Conservation (phyloP, 331 rosid species). For the Dryas integrifolia region DNA sequence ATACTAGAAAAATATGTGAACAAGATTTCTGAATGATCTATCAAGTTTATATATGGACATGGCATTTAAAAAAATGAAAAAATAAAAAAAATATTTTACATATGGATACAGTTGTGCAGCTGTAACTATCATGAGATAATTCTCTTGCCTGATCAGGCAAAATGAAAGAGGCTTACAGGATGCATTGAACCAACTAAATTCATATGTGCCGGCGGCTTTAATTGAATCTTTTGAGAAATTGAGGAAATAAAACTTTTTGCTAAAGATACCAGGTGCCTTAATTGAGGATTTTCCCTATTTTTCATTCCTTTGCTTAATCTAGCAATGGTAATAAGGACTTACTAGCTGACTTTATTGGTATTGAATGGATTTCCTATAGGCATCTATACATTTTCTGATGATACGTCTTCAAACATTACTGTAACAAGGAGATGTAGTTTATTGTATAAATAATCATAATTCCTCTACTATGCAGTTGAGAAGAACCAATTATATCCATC, state of each 20-base stretch:
- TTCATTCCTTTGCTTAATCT: neutral
- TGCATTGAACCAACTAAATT: neutral
- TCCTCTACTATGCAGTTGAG: constrained; percentile 46
- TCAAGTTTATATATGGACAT: neutral
- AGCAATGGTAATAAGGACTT: neutral
- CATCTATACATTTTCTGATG: neutral
- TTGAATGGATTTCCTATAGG: neutral
- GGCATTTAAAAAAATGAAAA: neutral
- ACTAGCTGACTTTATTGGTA: neutral
- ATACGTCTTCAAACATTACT: neutral
- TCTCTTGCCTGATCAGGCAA: constrained; percentile 6
- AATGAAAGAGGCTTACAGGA: neutral
- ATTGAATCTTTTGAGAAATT: neutral
- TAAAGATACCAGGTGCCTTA: neutral
- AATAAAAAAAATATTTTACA: neutral
- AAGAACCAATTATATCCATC: constrained; percentile 49
- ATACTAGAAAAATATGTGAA: neutral
- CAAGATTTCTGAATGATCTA: neutral
- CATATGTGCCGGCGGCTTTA: neutral
- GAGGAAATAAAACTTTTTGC: neutral
- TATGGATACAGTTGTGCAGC: neutral
- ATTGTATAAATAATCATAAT: constrained; percentile 6
- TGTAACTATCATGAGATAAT: neutral
- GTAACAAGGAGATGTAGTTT: neutral
- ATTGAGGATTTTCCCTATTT: neutral